phyloP scores from a whole-genome alignment of 306 rosid species.

The Amphicarpaea edgeworthii region DNA sequence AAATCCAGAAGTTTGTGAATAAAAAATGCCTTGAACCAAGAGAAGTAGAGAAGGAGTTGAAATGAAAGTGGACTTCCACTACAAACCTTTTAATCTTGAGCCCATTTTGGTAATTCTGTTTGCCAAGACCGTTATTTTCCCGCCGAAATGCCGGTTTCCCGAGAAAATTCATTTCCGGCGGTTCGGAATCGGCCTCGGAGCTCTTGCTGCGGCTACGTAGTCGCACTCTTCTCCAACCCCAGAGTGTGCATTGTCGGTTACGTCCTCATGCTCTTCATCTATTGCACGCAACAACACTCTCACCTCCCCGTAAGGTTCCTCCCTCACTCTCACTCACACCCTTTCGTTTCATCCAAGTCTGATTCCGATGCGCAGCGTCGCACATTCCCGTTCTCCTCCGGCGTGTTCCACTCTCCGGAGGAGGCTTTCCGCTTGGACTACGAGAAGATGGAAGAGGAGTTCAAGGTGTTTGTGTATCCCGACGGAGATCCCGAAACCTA shows the following conservation, averaged over 20 bases:
- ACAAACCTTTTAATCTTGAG: no score
- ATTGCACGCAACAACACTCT: background rate
- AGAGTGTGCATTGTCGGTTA: background rate
- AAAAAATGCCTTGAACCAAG: constrained; percentile 54
- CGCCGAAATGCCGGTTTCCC: constrained; percentile 23
- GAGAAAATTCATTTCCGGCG: background rate
- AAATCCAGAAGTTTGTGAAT: constrained; percentile 57
- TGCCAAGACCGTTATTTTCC: constrained; percentile 37
- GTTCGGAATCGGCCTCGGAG: background rate
- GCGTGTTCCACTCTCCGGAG: constrained; percentile 34
- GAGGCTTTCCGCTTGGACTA: constrained; percentile 31
- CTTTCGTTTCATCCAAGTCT: background rate
- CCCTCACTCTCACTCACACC: background rate
- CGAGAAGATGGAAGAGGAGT: constrained; percentile 43
- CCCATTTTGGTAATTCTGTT: no score
- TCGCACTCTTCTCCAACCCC: background rate
- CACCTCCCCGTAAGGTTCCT: background rate
- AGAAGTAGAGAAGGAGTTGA: no score
- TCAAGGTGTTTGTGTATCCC: constrained; percentile 49
- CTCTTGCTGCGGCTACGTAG: background rate
- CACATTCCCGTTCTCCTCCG: background rate
- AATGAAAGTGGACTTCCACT: no score
- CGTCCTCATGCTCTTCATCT: background rate
- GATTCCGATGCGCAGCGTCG: background rate
- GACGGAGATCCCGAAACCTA: constrained; percentile 41